Conservation (phyloP, 352 stramenopile species). For the Pilasporangium apinafurcum region DNA sequence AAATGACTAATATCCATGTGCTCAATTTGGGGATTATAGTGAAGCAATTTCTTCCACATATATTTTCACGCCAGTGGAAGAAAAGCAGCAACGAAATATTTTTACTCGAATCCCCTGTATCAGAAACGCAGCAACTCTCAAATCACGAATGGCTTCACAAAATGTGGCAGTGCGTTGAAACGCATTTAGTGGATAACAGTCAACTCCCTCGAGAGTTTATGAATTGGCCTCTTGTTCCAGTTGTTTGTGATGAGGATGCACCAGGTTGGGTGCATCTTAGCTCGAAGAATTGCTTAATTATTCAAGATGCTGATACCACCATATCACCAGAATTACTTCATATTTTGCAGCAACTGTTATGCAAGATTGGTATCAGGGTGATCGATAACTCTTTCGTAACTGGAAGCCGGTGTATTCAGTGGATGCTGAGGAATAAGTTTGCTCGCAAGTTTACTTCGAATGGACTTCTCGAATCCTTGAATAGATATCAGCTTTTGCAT, state of each 20-base stretch:
- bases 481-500: slow-evolving; percentile 20
- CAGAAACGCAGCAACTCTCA: slow-evolving; percentile 1
- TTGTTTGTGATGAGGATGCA: slow-evolving; percentile 9
- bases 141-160: slow-evolving; percentile 36
- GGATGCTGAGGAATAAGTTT: slow-evolving; percentile 30
- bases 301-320: slow-evolving; percentile 10
- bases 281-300: slow-evolving; percentile 22
- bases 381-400: slow-evolving; percentile 33
- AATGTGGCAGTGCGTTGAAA: slow-evolving; percentile 48
- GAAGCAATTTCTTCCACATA: slow-evolving; percentile 30
- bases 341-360: slow-evolving; percentile 11
- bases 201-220: slow-evolving; percentile 15
- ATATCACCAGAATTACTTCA: background rate
- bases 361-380: slow-evolving; percentile 33
- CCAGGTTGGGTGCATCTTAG: slow-evolving; percentile 27
- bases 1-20: slow-evolving; percentile 35
- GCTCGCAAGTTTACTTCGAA: slow-evolving; percentile 38
- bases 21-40: slow-evolving; percentile 23
- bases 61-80: slow-evolving; percentile 27
- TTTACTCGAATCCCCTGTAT: slow-evolving; percentile 8
- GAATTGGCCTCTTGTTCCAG: slow-evolving; percentile 41
- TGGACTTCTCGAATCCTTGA: slow-evolving; percentile 32
- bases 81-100: slow-evolving; percentile 19
- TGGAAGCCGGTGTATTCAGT: slow-evolving; percentile 31
- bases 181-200: slow-evolving; percentile 17